Evolutionary conservation across 345 rosid genomes (phyloP).

Genomic region (Boechera retrofracta): DNA sequence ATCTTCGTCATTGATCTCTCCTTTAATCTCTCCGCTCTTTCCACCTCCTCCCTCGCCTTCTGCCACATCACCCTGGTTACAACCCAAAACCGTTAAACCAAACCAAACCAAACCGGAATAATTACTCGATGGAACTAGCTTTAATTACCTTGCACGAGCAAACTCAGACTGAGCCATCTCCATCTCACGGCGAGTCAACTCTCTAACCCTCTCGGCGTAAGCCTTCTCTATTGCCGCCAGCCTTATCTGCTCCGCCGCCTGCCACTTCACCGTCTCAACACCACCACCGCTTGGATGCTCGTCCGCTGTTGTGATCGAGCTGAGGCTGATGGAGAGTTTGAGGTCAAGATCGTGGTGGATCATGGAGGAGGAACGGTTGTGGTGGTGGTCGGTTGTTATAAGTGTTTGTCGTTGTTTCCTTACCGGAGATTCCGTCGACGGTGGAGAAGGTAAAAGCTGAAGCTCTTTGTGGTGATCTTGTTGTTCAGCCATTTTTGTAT

Average conservation of each 20-base stretch:
- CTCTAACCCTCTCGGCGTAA: slow-evolving; percentile 94
- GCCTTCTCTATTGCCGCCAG: slow-evolving; percentile 85
- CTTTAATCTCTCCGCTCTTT: slow-evolving; percentile 81
- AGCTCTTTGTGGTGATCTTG: slow-evolving; percentile 67
- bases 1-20: slow-evolving; percentile 68
- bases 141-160: slow-evolving; percentile 58
- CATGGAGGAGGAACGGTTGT: slow-evolving; percentile 43
- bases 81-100: slow-evolving; percentile 9
- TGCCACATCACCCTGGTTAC: slow-evolving; percentile 73
- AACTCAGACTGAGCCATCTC: slow-evolving; percentile 95
- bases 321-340: slow-evolving; percentile 82
- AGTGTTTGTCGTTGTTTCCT: slow-evolving; percentile 34
- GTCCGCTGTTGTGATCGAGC: slow-evolving; percentile 52
- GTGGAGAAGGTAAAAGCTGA: slow-evolving; percentile 78
- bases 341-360: slow-evolving; percentile 75
- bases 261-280: slow-evolving; percentile 83
- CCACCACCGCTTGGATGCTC: slow-evolving; percentile 42
- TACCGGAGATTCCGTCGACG: slow-evolving; percentile 32
- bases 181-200: slow-evolving; percentile 88
- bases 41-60: slow-evolving; percentile 83
- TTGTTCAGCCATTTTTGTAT: slow-evolving; percentile 32
- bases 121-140: not conserved
- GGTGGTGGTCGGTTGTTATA: slow-evolving; percentile 25
- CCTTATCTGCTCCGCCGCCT: slow-evolving; percentile 89
- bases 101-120: not conserved